A percentile compares a stretch with the other conserved stretches of the same genome.
Conservation (phyloP, 805 yeast species). For the Candida koratica region DNA sequence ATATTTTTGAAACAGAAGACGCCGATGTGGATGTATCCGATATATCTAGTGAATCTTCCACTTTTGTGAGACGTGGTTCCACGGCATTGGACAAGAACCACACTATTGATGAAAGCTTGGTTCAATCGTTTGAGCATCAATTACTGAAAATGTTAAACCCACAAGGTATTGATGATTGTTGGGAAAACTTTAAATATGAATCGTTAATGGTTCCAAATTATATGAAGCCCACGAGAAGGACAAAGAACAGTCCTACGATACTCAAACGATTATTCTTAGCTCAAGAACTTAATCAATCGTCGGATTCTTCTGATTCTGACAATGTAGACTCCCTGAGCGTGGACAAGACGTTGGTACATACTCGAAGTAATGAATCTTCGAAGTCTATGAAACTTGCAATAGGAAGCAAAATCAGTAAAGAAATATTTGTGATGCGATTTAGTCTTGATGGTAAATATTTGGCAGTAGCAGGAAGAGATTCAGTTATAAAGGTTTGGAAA, state of each 20-base stretch:
- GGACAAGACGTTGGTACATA: not conserved
- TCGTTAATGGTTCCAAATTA: constrained; percentile 53
- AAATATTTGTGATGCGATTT: constrained; percentile 74
- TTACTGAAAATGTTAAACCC: constrained; percentile 5
- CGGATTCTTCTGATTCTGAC: constrained; percentile 13
- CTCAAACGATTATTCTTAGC: constrained; percentile 57
- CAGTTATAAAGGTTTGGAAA: constrained; percentile 68
- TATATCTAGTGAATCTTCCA: constrained; percentile 8
- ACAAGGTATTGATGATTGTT: constrained; percentile 8
- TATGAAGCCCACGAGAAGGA: constrained; percentile 46
- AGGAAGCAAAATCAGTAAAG: constrained; percentile 23
- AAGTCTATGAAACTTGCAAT: not conserved
- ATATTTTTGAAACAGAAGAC: constrained; percentile 6
- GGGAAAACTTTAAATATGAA: constrained; percentile 31
- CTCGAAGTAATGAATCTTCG: not conserved
- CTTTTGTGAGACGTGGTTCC: constrained; percentile 4
- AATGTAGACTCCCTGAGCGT: constrained; percentile 2
- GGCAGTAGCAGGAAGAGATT: constrained; percentile 82
- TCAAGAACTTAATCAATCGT: constrained; percentile 47
- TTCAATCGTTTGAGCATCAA: constrained; percentile 6
- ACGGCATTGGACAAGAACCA: constrained; percentile 7
- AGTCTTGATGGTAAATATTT: constrained; percentile 75
- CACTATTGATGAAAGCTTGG: constrained; percentile 5
- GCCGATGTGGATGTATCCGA: constrained; percentile 9
- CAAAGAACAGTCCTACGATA: constrained; percentile 43